A percentile compares a stretch with the other conserved stretches of the same genome.
Evolutionary conservation across 345 rosid species (phyloP).

Genomic region (Eucalyptus cladocalyx): DNA sequence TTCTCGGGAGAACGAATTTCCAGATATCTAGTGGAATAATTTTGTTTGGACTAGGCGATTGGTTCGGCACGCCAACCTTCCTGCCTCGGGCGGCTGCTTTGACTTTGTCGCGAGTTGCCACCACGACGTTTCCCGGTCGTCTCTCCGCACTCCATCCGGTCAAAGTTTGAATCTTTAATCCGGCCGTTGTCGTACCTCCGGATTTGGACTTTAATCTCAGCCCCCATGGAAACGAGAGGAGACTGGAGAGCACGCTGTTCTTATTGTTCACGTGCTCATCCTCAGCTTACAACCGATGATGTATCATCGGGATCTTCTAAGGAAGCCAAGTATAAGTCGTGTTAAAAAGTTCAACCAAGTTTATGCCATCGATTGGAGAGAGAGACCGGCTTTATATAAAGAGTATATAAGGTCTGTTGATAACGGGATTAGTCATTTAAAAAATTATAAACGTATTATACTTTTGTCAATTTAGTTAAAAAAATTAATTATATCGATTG

Average conservation of each 20-base stretch:
- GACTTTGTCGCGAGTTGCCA: background rate
- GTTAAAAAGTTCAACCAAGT: background rate
- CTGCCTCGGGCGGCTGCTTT: background rate
- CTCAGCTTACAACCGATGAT: background rate
- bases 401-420: background rate
- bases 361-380: too few species aligned
- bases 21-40: background rate
- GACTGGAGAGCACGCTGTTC: background rate
- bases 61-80: background rate
- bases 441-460: too few species aligned
- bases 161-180: background rate
- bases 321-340: background rate
- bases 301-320: background rate
- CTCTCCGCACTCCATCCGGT: background rate
- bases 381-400: too few species aligned
- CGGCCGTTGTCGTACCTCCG: background rate
- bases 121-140: background rate
- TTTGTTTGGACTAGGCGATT: background rate
- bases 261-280: background rate
- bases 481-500: fast-evolving
- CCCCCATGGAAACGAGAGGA: background rate
- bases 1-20: background rate
- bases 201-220: background rate
- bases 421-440: too few species aligned
- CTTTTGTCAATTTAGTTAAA: too few species aligned